Evolutionary conservation across 139 green algal species (phyloP), one percentile per base, ranked within the genome.

Genomic region (Chlamydomonas incerta): DNA sequence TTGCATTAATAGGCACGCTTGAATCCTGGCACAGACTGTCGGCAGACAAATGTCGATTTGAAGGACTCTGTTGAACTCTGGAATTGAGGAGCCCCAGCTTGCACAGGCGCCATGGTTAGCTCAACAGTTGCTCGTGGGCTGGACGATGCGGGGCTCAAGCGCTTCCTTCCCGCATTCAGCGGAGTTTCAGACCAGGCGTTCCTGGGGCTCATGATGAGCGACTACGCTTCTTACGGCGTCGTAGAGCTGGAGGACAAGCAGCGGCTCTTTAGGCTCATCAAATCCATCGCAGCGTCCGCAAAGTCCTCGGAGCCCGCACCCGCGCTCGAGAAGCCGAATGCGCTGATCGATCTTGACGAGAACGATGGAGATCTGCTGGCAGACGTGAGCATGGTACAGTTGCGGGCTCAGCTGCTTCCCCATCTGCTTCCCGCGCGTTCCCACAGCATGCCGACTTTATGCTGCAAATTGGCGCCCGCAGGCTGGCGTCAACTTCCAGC

Each of bases 221-320:
- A 97, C 72, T 97, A 95, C 71, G 88, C 83, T 2, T 85, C 81
- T 24, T 95, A 92, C 71, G 95, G 95, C 6, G 83, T 98, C 4
- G 79, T 80, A 1, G 91, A 95, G n/a, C 89, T 96, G 72, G 85
- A 92, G 33, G 94, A 98, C 83, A 97, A 97, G 80, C 95, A 97
- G 72, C 72, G 72, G 52, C 89, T 98, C 1, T 97, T 96, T 72
- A 84, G 92, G 0, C 82, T 96, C 10, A 93, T 97, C 29, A 94
- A 96, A 20, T 46, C 70, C 15, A 46, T 75, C 20, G 24, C 60
- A 35, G 68, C 47, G 13, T 9, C 72, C 8, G 35, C 67, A 41
- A 80, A 83, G 18, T 37, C 63, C 9, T 11, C 47, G 41, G 46
- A 67, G 74, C 58, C 35, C 55, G 4, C 55, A 65, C 50, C 63